Base-by-base conservation (phyloP, 2,329 filamentous ascomycete species). In the Huntiella savannae region DNA sequence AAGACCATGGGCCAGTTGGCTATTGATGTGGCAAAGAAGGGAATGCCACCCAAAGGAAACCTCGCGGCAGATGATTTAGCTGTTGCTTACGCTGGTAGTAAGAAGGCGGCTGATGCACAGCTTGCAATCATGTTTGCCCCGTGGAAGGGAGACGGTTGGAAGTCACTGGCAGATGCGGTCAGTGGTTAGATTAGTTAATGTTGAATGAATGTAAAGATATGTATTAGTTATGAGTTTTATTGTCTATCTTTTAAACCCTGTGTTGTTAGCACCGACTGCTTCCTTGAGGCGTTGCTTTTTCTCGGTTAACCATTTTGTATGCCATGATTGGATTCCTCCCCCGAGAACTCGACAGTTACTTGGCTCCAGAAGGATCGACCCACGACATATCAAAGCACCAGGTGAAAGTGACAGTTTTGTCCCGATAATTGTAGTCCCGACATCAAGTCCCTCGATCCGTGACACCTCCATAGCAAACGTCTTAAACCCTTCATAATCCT, bases 321-420 rank as follows among this genome's bases (percentile, higher is more conserved):
- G 83, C 68, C 86, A 74, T 0, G 66, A 67, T 46, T 95, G 86
- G 39, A 96, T 71, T 63, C 83, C 92, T 0, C 91, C 91, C 2
- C 91, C 91, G n/a, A 95, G 61, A 2, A 93, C 57, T n/a, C 73
- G 69, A 46, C 76, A 78, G 48, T 61, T 75, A 2, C 63, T 64
- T 1, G 83, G 77, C 51, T 85, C 79, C 15, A 98, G 65, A 60
- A 96, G 63, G n/a, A 93, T 56, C 43, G 82, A 71, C 0, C 86
- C 91, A 47, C 88, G 70, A 4, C 82, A 75, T 2, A 92, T 74
- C 4, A 75, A 67, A 3, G 70, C 68, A 4, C 73, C 69, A 52
- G 75, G 68, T 53, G 67, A 75, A 42, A 98, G 60, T 36, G 94
- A 55, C 17, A 95, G 56, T 63, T 98, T 98, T 53, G 78, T 71